phyloP scores from a whole-genome alignment of 768 basidiomycete species.

The Rubroboletus satanas region DNA sequence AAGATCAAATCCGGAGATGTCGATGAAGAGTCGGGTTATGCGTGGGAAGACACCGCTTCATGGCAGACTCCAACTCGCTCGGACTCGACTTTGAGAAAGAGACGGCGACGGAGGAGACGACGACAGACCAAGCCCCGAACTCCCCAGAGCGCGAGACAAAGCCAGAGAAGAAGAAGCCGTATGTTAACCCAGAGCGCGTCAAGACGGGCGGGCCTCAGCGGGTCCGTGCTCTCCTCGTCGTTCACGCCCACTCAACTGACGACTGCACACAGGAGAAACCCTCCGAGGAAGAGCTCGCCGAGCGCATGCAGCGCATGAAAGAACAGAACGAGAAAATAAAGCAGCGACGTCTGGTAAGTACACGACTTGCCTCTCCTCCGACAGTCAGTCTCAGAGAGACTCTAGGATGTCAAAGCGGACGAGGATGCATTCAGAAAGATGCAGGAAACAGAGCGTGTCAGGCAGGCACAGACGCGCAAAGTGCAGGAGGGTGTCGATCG shows the following conservation, averaged over 20 bases:
- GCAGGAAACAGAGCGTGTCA: slow-evolving; percentile 60
- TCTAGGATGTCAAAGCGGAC: slow-evolving; percentile 75
- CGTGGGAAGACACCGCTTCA: slow-evolving; percentile 28
- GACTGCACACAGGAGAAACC: slow-evolving; percentile 55
- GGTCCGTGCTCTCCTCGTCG: slow-evolving; percentile 35
- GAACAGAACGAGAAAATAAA: slow-evolving; percentile 77
- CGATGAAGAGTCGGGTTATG: background rate
- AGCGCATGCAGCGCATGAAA: slow-evolving; percentile 65
- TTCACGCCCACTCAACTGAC: slow-evolving; percentile 10
- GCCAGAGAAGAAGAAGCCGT: slow-evolving; percentile 63
- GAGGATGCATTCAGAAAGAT: slow-evolving; percentile 73
- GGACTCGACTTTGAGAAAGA: slow-evolving; percentile 62
- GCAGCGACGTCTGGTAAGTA: slow-evolving; percentile 56
- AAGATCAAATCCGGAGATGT: background rate
- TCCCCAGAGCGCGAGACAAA: slow-evolving; percentile 14
- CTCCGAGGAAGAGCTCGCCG: slow-evolving; percentile 61
- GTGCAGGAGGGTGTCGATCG: slow-evolving; percentile 67
- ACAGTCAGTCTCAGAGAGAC: background rate
- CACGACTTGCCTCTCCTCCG: background rate
- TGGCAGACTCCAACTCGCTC: slow-evolving; percentile 58
- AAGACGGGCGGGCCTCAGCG: slow-evolving; percentile 75
- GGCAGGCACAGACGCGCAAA: slow-evolving; percentile 54
- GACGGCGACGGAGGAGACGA: slow-evolving; percentile 8
- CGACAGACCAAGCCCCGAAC: slow-evolving; percentile 6
- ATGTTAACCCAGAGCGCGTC: slow-evolving; percentile 80